Base-by-base conservation (phyloP, 208 protist species). In the Blastocrithidia nonstop region DNA sequence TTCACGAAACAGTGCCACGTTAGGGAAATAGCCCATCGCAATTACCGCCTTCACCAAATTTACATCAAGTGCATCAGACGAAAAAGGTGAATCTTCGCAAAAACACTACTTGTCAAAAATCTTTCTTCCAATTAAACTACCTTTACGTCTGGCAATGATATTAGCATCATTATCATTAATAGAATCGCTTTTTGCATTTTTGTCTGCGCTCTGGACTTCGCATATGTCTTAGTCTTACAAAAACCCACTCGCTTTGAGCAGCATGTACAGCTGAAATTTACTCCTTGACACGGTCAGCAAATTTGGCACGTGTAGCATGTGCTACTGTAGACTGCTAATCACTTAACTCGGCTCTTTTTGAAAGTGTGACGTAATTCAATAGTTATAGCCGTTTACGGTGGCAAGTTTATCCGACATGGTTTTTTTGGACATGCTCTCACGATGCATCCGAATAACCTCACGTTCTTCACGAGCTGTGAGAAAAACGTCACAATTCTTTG, bases 351-450 rank as follows among this genome's bases (percentile, higher is more conserved):
- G 58, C 11, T 61, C 20, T 37, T 70, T 59, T 7, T 52, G n/a
- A 32, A 63, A 31, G 37, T 65, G 60, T 26, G 72, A 45, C 20
- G 66, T 40, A 0, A 71, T 66, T 82, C 88, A 96, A 46, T 71
- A 80, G 53, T 94, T 90, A 67, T 85, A 96, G 3, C 67, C 88
- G 57, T 95, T 93, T 19, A 93, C 48, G 8, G 59, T 56, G 13
- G 73, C 78, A 44, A 96, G 70, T 35, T 57, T 63, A 64, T 96
- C 92, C 1, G 80, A 90, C 22, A 70, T 47, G 1, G 80, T 83
- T 49, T 61, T 54, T 8, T 48, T 45, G n/a, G 82, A 86, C 23
- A 91, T 54, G 42, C 86, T 66, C 45, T 88, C 71, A 35, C 71
- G 75, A 50, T 88, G 62, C 27, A 88, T 20, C 9, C 79, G 71